These are phyloP conservation scores for Chaetomium cochliodes DNA, from an alignment of 495 filamentous ascomycete species.

Conservation along the genomic window DNA sequence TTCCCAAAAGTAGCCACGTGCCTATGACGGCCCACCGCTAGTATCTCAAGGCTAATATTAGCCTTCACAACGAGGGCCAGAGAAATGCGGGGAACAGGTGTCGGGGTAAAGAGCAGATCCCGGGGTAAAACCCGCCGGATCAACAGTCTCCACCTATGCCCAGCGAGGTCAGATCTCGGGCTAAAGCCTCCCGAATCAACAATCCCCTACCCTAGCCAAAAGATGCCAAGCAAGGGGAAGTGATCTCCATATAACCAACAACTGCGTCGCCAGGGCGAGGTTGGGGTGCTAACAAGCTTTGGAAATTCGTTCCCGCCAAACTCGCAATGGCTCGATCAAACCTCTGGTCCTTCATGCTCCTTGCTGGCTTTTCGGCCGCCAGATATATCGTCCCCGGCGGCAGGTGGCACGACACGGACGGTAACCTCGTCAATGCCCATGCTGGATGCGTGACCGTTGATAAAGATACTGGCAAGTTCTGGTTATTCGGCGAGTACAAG, in stretches of 20 bases:
- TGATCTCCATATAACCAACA: background rate
- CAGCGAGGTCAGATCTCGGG: slow-evolving; percentile 2
- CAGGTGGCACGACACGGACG: slow-evolving; percentile 45
- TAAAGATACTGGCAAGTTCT: slow-evolving; percentile 41
- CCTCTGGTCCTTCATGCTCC: background rate
- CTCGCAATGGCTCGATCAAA: background rate
- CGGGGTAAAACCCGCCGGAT: background rate
- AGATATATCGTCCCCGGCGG: slow-evolving; percentile 49
- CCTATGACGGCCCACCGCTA: no score
- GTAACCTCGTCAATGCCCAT: slow-evolving; percentile 46
- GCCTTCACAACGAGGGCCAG: no score
- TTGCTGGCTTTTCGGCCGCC: slow-evolving; percentile 24
- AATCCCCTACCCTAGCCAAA: background rate
- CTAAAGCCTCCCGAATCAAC: slow-evolving; percentile 9
- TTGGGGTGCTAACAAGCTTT: background rate
- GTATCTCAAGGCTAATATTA: no score
- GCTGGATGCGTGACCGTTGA: slow-evolving; percentile 42
- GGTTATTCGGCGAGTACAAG: slow-evolving; percentile 50
- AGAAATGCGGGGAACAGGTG: no score
- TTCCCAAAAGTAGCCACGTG: no score
- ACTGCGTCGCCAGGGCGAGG: background rate
- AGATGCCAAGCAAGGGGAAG: background rate
- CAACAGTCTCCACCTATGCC: no score
- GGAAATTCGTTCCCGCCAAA: background rate
- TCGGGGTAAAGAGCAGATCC: background rate